phyloP scores from a whole-genome alignment of 805 yeast species.

The Starmerella geochares region DNA sequence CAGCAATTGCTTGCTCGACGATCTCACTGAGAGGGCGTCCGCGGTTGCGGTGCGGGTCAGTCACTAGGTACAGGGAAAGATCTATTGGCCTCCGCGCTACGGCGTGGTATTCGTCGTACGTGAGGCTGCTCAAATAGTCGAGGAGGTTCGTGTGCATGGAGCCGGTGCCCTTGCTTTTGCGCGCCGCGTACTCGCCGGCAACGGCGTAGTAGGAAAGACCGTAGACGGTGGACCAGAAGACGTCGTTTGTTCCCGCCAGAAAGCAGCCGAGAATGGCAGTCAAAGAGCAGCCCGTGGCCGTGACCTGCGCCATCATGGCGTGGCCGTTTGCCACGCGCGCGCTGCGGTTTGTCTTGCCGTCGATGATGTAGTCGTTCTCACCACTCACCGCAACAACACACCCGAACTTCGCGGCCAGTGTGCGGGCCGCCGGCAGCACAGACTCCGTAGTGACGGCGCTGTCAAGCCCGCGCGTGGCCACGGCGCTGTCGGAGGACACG shows the following conservation, averaged over 20 bases:
- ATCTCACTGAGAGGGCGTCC: slow-evolving; percentile 12
- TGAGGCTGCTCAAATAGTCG: slow-evolving; percentile 20
- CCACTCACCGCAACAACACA: slow-evolving; percentile 23
- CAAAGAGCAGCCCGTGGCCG: slow-evolving; percentile 25
- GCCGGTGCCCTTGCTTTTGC: slow-evolving; percentile 19
- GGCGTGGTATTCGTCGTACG: slow-evolving; percentile 12
- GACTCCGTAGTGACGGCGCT: slow-evolving; percentile 18
- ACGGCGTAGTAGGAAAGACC: slow-evolving; percentile 22
- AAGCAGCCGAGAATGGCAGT: slow-evolving; percentile 23
- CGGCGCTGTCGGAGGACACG: slow-evolving; percentile 20
- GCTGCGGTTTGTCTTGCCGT: slow-evolving; percentile 10
- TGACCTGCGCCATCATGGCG: slow-evolving; percentile 24
- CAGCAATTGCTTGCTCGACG: slow-evolving; percentile 42
- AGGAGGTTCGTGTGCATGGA: slow-evolving; percentile 21
- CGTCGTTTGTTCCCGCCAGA: slow-evolving; percentile 7
- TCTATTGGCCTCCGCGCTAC: slow-evolving; percentile 19
- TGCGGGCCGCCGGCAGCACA: slow-evolving; percentile 19
- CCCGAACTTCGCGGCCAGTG: slow-evolving; percentile 13
- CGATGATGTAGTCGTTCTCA: slow-evolving; percentile 19
- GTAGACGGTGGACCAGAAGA: slow-evolving; percentile 11
- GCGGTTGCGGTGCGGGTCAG: slow-evolving; percentile 20
- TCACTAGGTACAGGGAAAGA: slow-evolving; percentile 22
- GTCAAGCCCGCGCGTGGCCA: slow-evolving; percentile 28
- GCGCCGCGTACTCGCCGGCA: slow-evolving; percentile 24
- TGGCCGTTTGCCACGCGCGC: slow-evolving; percentile 20